Conservation (phyloP, 768 basidiomycete species). For the Leccinum imitatum region DNA sequence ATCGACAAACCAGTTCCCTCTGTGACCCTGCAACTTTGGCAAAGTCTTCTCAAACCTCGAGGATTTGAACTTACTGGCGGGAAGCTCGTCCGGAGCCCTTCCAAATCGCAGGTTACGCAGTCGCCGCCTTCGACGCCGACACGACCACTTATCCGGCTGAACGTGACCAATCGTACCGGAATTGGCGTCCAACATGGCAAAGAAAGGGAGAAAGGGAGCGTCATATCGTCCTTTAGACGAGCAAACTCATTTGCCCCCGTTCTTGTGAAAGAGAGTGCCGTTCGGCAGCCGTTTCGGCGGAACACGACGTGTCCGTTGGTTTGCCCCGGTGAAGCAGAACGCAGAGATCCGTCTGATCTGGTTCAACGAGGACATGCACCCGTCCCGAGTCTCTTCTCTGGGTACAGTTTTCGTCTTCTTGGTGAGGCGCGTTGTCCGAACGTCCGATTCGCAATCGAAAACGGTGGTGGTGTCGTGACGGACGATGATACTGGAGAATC, state of each 20-base stretch:
- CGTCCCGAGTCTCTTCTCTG: conserved; percentile 46
- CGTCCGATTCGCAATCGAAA: conserved; percentile 61
- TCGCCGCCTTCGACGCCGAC: conserved; percentile 17
- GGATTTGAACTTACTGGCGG: conserved; percentile 63
- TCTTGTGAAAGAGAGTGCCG: conserved; percentile 22
- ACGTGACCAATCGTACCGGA: background rate
- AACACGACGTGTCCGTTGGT: conserved; percentile 29
- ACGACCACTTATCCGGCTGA: conserved; percentile 11
- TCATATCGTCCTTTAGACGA: conserved; percentile 62
- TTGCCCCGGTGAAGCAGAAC: conserved; percentile 18
- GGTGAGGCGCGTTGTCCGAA: conserved; percentile 63
- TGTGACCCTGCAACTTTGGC: conserved; percentile 69
- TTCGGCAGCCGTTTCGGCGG: conserved; percentile 49
- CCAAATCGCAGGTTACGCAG: conserved; percentile 39
- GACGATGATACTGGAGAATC: conserved; percentile 48
- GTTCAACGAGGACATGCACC: conserved; percentile 1
- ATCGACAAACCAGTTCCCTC: conserved; percentile 57
- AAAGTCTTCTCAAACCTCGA: conserved; percentile 60
- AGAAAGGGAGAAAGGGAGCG: conserved; percentile 30
- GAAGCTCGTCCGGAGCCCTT: conserved; percentile 60
- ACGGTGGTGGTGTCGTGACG: conserved; percentile 52
- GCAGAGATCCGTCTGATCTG: conserved; percentile 11
- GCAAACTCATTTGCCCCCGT: conserved; percentile 61
- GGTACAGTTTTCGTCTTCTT: conserved; percentile 54
- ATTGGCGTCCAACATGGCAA: conserved; percentile 5